phyloP scores from a whole-genome alignment of 345 rosid genomes.

The Hibiscus trionum region DNA sequence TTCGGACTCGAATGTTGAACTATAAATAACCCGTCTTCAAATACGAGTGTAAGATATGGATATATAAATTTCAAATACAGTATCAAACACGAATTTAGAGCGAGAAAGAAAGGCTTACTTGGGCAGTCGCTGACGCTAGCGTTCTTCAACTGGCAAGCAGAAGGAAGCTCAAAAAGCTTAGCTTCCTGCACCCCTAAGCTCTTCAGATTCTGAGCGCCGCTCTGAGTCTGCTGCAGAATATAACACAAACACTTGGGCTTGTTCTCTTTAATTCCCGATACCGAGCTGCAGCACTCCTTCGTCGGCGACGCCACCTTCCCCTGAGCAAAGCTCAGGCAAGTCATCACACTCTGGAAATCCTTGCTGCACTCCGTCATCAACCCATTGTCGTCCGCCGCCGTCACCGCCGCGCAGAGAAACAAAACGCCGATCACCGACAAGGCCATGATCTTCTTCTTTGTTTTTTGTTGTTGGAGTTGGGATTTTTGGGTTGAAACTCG shows the following conservation, averaged over 20 bases:
- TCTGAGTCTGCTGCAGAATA: constrained; percentile 49
- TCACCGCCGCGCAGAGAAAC: neutral
- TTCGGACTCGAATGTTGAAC: too few relatives aligned
- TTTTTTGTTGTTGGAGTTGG: neutral
- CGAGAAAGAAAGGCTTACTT: constrained; percentile 27
- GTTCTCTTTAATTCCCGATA: constrained; percentile 36
- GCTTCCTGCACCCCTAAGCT: constrained; percentile 59
- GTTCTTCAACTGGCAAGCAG: constrained; percentile 64
- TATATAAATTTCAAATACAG: too few relatives aligned
- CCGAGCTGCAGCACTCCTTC: constrained; percentile 53
- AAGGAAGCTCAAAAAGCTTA: constrained; percentile 72
- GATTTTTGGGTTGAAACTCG: neutral
- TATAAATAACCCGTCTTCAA: too few relatives aligned
- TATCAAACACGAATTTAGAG: neutral
- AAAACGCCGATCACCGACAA: neutral
- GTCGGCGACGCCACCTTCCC: constrained; percentile 51
- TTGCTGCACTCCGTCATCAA: constrained; percentile 29
- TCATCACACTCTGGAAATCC: constrained; percentile 48
- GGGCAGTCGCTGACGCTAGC: constrained; percentile 61
- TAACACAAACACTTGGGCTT: constrained; percentile 78
- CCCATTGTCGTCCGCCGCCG: neutral
- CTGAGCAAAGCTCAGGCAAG: constrained; percentile 60
- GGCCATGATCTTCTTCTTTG: neutral
- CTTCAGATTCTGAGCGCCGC: constrained; percentile 45
- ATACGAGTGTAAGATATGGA: too few relatives aligned